Conservation (phyloP, 495 filamentous ascomycete species). For the Hypoxylon subgilvum region DNA sequence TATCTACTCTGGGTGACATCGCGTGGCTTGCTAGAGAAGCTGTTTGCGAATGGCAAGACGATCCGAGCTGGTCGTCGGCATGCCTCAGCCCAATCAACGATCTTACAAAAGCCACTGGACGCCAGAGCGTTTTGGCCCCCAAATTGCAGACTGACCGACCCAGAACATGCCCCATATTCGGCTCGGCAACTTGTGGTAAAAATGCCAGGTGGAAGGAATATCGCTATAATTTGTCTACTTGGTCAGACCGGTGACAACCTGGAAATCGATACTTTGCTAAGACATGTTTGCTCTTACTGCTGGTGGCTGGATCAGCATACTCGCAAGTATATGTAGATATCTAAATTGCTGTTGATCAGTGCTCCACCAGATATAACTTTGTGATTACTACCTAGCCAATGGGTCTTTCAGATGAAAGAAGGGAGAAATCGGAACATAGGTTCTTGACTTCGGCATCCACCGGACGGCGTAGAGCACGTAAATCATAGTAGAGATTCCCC, state of each 20-base stretch:
- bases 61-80: conserved; percentile 19
- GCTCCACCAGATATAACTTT: too few relatives aligned
- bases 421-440: too few relatives aligned
- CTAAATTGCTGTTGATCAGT: too few relatives aligned
- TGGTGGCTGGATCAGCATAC: too few relatives aligned
- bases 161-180: conserved; percentile 1
- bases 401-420: not conserved
- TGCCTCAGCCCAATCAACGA: conserved; percentile 1
- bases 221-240: not conserved
- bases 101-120: conserved; percentile 4
- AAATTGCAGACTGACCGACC: conserved; percentile 22
- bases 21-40: conserved; percentile 36
- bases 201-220: conserved; percentile 9
- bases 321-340: not conserved
- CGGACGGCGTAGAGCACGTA: not conserved
- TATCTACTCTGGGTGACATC: conserved; percentile 26
- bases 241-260: conserved; percentile 1
- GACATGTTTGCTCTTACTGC: not conserved
- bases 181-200: not conserved
- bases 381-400: too few relatives aligned
- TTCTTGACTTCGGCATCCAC: conserved; percentile 33
- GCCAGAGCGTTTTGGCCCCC: conserved; percentile 18
- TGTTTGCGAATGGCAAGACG: conserved; percentile 36
- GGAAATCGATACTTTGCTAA: conserved; percentile 3
- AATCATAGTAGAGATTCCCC: not conserved